Percentiles rank a stretch among this genome's conserved stretches.
phyloP scores from a whole-genome alignment of 2,329 filamentous ascomycete genomes.

The Chaetomiaceae sp. region DNA sequence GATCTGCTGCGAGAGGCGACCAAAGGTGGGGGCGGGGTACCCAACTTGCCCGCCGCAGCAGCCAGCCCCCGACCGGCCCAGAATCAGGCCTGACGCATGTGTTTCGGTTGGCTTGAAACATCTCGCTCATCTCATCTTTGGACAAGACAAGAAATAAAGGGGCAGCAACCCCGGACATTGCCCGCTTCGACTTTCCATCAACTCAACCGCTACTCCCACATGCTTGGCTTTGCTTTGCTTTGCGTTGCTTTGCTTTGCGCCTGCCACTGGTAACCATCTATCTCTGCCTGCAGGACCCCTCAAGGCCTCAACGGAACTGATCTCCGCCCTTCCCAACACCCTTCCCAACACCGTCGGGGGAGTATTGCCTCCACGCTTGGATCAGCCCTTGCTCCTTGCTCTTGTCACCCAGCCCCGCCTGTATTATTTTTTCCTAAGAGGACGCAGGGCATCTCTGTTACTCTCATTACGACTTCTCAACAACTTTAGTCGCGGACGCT shows the following conservation, averaged over 20 bases:
- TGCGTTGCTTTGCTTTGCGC: no score
- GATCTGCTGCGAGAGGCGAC: not conserved
- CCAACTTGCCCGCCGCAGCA: not conserved
- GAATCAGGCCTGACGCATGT: conserved; percentile 10
- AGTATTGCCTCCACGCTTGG: no score
- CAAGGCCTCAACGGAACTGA: no score
- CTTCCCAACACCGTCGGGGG: not conserved
- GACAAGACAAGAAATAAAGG: not conserved
- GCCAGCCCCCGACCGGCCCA: not conserved
- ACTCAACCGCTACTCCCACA: not conserved
- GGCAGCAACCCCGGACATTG: not conserved
- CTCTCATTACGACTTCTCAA: conserved; percentile 27
- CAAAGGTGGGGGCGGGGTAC: conserved; percentile 2
- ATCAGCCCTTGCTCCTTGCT: no score
- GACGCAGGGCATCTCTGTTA: conserved; percentile 26
- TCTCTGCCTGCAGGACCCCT: not conserved
- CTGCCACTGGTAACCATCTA: no score
- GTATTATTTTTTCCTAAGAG: conserved; percentile 10
- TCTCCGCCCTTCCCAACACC: not conserved
- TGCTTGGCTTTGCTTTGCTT: no score
- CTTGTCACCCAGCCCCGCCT: no score
- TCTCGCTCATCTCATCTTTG: not conserved
- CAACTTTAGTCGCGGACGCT: conserved; percentile 24
- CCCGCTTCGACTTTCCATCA: not conserved
- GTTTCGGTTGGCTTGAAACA: conserved; percentile 17